phyloP scores from a whole-genome alignment of 2,329 filamentous ascomycete genomes.

The Tolypocladium ovalisporum region DNA sequence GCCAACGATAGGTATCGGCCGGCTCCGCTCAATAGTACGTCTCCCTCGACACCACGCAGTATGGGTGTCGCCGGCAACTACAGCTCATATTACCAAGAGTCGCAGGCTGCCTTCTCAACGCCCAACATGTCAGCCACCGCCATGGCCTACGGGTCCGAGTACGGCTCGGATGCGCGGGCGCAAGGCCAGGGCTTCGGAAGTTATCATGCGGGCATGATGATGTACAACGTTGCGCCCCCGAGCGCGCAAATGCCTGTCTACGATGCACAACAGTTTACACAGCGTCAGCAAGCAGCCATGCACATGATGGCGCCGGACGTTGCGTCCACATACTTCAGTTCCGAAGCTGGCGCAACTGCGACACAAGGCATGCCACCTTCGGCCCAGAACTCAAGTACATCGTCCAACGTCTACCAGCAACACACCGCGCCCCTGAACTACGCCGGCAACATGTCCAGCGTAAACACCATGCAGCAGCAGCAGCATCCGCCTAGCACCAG shows the following conservation, averaged over 20 bases:
- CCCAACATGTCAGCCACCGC: slow-evolving; percentile 44
- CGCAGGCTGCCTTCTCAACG: slow-evolving; percentile 39
- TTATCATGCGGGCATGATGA: slow-evolving; percentile 56
- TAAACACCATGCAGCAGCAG: slow-evolving; percentile 32
- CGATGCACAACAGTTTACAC: slow-evolving; percentile 64
- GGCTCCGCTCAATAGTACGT: slow-evolving; percentile 33
- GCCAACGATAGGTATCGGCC: slow-evolving; percentile 35
- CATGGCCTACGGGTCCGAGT: slow-evolving; percentile 53
- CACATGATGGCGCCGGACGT: slow-evolving; percentile 48
- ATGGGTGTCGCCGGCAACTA: slow-evolving; percentile 48
- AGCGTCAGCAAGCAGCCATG: slow-evolving; percentile 65
- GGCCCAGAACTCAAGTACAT: slow-evolving; percentile 32
- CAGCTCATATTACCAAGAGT: slow-evolving; percentile 48
- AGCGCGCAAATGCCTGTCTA: slow-evolving; percentile 56
- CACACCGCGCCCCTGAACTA: slow-evolving; percentile 48
- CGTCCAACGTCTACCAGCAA: slow-evolving; percentile 56
- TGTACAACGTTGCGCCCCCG: slow-evolving; percentile 68
- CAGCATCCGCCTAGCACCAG: slow-evolving; percentile 5
- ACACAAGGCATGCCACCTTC: slow-evolving; percentile 42
- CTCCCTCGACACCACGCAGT: slow-evolving; percentile 34
- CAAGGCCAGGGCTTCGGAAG: slow-evolving; percentile 42
- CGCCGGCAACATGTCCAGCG: slow-evolving; percentile 32
- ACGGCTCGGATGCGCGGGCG: slow-evolving; percentile 50
- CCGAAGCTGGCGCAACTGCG: slow-evolving; percentile 33
- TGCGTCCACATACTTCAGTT: slow-evolving; percentile 60